phyloP scores from a whole-genome alignment of 2,329 filamentous ascomycete species.

The Ceratocystis lukuohia region DNA sequence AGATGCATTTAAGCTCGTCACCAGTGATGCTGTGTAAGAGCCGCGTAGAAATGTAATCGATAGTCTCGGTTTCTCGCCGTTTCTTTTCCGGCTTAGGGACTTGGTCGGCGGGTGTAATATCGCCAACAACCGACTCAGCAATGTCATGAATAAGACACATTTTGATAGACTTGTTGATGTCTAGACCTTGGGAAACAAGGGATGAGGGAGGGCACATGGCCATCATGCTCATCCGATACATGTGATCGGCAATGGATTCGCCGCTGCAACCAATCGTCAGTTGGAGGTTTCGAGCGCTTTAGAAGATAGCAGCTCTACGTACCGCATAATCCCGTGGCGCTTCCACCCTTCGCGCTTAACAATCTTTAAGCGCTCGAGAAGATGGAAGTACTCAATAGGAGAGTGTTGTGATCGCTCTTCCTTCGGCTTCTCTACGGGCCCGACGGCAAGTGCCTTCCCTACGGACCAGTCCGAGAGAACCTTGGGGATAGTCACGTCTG shows the following conservation, averaged over 20 bases:
- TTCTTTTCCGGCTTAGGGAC: conserved; percentile 80
- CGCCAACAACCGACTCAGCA: conserved; percentile 91
- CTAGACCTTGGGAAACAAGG: conserved; percentile 51
- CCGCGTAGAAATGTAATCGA: conserved; percentile 76
- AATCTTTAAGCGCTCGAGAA: conserved; percentile 87
- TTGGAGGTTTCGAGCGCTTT: background rate
- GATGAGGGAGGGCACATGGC: conserved; percentile 76
- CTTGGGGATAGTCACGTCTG: conserved; percentile 22
- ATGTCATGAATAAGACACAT: conserved; percentile 98
- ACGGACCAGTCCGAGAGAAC: conserved; percentile 23
- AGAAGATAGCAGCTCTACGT: conserved; percentile 17
- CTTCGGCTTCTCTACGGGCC: conserved; percentile 29
- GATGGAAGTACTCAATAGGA: conserved; percentile 83
- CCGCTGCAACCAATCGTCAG: conserved; percentile 33
- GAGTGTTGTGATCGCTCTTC: conserved; percentile 46
- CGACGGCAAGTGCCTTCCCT: conserved; percentile 20
- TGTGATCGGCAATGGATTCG: conserved; percentile 94
- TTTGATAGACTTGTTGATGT: conserved; percentile 73
- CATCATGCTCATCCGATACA: conserved; percentile 98
- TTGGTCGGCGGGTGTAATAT: conserved; percentile 90
- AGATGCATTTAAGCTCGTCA: conserved; percentile 60
- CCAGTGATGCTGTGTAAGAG: conserved; percentile 60
- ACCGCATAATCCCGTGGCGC: conserved; percentile 62
- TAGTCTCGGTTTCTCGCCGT: conserved; percentile 71
- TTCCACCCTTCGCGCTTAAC: conserved; percentile 94